Conservation (phyloP, 208 protist species). For the Leishmania tropica region DNA sequence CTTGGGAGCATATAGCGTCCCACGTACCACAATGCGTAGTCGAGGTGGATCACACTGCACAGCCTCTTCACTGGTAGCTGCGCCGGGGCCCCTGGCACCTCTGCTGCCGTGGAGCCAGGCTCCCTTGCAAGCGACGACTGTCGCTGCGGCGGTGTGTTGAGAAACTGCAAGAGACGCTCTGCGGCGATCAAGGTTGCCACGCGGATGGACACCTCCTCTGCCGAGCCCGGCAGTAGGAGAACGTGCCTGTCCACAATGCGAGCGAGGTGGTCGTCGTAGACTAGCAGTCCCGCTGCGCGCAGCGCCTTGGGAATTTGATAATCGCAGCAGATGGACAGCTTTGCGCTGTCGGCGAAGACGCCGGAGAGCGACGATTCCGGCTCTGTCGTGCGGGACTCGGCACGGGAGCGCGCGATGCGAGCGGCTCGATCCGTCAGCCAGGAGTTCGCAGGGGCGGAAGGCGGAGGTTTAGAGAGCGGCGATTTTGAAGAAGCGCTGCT, state of each 20-base stretch:
- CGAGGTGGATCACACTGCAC: conserved; percentile 40
- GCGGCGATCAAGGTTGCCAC: conserved; percentile 57
- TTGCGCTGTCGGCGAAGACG: conserved; percentile 52
- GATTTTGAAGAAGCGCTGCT: not conserved
- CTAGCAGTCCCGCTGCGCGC: conserved; percentile 58
- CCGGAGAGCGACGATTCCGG: not conserved
- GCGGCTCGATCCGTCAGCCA: conserved; percentile 27
- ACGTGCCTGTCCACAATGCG: conserved; percentile 51
- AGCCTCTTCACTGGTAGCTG: not conserved
- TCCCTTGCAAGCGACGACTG: not conserved
- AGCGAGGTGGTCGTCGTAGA: conserved; percentile 57
- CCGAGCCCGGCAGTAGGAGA: conserved; percentile 39
- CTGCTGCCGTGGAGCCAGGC: not conserved
- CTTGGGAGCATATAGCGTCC: conserved; percentile 50
- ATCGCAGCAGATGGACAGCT: conserved; percentile 83
- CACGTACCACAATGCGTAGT: conserved; percentile 82
- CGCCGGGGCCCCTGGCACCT: not conserved
- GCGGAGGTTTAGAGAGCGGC: too few relatives aligned
- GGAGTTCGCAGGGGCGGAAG: not conserved
- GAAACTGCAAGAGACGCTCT: conserved; percentile 48
- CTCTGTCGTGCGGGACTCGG: not conserved
- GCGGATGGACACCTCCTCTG: conserved; percentile 74
- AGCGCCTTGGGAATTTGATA: conserved; percentile 88
- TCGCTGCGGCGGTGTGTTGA: conserved; percentile 14
- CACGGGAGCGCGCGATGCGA: not conserved